Percentiles rank a stretch among this genome's conserved stretches.
phyloP scores from a whole-genome alignment of 495 filamentous ascomycete species.

The Clohesyomyces aquaticus region DNA sequence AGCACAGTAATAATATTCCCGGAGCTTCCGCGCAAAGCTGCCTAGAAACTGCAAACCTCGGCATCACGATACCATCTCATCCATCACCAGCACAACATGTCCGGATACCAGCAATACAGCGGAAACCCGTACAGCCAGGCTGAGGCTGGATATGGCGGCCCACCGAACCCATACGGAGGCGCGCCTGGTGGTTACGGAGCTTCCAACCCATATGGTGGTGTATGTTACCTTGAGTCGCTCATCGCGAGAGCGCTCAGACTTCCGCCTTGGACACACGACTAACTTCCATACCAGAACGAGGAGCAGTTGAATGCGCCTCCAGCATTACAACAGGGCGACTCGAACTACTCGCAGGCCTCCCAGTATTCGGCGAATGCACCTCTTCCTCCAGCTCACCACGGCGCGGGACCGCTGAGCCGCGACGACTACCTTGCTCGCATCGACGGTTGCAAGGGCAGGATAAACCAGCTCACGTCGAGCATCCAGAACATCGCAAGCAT shows the following conservation, averaged over 20 bases:
- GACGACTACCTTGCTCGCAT: slow-evolving; percentile 65
- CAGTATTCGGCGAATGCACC: slow-evolving; percentile 39
- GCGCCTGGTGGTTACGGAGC: slow-evolving; percentile 49
- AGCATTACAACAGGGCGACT: slow-evolving; percentile 38
- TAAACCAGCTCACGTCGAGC: slow-evolving; percentile 57
- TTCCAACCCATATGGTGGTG: slow-evolving; percentile 43
- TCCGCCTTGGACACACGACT: not conserved
- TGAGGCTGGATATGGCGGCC: slow-evolving; percentile 56
- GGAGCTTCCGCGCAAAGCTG: slow-evolving; percentile 2
- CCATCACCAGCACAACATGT: slow-evolving; percentile 27
- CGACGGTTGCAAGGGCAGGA: slow-evolving; percentile 60
- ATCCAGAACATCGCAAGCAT: slow-evolving; percentile 61
- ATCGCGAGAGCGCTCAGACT: slow-evolving; percentile 29
- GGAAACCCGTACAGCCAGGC: slow-evolving; percentile 54
- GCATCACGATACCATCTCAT: not conserved
- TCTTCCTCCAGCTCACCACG: slow-evolving; percentile 30
- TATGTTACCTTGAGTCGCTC: slow-evolving; percentile 3
- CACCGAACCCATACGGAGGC: slow-evolving; percentile 45
- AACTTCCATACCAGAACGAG: slow-evolving; percentile 30
- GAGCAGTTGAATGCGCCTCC: slow-evolving; percentile 43
- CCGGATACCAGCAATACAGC: slow-evolving; percentile 46
- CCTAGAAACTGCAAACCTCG: not conserved
- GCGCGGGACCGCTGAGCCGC: slow-evolving; percentile 41
- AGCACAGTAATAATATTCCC: slow-evolving; percentile 1
- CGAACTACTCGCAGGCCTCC: slow-evolving; percentile 44